Percentiles rank a stretch among this genome's conserved stretches.
These are phyloP conservation scores for Entomortierella lignicola DNA, from an alignment of 192 early-diverging fungal genomes.

Conservation along the genomic window DNA sequence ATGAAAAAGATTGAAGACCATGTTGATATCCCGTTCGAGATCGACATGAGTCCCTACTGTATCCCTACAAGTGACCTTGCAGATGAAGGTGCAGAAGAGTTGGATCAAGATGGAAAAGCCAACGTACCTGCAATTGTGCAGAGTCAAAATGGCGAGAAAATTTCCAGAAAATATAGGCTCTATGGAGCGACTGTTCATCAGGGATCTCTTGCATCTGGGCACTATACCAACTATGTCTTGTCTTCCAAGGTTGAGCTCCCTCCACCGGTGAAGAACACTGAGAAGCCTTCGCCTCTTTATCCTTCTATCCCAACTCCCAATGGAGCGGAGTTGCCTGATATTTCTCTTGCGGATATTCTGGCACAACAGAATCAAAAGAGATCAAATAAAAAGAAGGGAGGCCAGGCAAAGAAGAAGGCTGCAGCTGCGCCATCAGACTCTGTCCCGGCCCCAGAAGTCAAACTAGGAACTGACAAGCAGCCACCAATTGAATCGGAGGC, in stretches of 20 bases:
- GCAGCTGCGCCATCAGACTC: background rate
- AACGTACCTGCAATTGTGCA: slow-evolving; percentile 3
- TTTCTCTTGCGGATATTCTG: slow-evolving; percentile 20
- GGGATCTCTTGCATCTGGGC: slow-evolving; percentile 55
- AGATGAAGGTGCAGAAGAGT: slow-evolving; percentile 14
- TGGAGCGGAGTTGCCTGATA: slow-evolving; percentile 24
- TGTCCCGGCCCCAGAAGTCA: background rate
- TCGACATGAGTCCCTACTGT: slow-evolving; percentile 51
- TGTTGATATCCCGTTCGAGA: slow-evolving; percentile 46
- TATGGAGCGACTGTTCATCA: slow-evolving; percentile 59
- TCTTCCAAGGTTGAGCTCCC: slow-evolving; percentile 36
- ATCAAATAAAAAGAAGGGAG: slow-evolving; percentile 11
- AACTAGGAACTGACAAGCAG: background rate
- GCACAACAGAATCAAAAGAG: slow-evolving; percentile 20
- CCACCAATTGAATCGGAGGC: background rate
- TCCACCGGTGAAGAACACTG: background rate
- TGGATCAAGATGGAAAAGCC: background rate
- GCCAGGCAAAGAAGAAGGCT: no score
- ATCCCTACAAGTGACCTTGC: slow-evolving; percentile 35
- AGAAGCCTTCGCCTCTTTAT: background rate
- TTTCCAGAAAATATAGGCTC: slow-evolving; percentile 43
- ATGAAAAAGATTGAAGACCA: slow-evolving; percentile 56
- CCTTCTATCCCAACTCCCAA: background rate
- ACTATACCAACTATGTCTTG: slow-evolving; percentile 57
- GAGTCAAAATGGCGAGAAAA: background rate